These are phyloP conservation scores for Gryganskiella cystojenkinii DNA, from an alignment of 192 early-diverging fungal species.

Conservation along the genomic window DNA sequence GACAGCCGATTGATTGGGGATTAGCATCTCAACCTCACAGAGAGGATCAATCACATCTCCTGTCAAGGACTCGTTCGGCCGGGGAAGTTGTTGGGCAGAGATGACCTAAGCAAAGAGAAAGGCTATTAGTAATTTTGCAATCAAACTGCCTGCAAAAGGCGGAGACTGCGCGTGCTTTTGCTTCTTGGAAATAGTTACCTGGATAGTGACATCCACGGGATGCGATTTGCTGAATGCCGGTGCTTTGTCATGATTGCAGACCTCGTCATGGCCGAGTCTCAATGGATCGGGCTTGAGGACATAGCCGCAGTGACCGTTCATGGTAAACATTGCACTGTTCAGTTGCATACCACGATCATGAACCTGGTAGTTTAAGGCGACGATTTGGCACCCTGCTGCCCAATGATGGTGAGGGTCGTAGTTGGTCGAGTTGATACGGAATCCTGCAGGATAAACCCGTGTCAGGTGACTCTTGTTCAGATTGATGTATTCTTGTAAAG, in stretches of 20 bases:
- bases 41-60: constrained; percentile 67
- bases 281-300: constrained; percentile 77
- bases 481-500: constrained; percentile 61
- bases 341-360: constrained; percentile 85
- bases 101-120: constrained; percentile 57
- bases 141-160: not conserved
- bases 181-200: constrained; percentile 24
- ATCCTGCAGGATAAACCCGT: constrained; percentile 83
- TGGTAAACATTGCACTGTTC: constrained; percentile 84
- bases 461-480: constrained; percentile 71
- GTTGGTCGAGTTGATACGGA: constrained; percentile 85
- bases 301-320: constrained; percentile 81
- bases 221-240: constrained; percentile 33
- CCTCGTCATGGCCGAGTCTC: constrained; percentile 31
- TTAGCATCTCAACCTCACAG: constrained; percentile 68
- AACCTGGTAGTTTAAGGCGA: constrained; percentile 92
- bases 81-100: constrained; percentile 76
- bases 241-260: constrained; percentile 32
- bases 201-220: constrained; percentile 40
- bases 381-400: constrained; percentile 85
- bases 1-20: constrained; percentile 49
- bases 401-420: constrained; percentile 88
- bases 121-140: not conserved
- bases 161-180: not conserved
- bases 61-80: constrained; percentile 63